These are phyloP conservation scores for Rachicladosporium sp. DNA, from an alignment of 2,329 filamentous ascomycete genomes.

Conservation along the genomic window DNA sequence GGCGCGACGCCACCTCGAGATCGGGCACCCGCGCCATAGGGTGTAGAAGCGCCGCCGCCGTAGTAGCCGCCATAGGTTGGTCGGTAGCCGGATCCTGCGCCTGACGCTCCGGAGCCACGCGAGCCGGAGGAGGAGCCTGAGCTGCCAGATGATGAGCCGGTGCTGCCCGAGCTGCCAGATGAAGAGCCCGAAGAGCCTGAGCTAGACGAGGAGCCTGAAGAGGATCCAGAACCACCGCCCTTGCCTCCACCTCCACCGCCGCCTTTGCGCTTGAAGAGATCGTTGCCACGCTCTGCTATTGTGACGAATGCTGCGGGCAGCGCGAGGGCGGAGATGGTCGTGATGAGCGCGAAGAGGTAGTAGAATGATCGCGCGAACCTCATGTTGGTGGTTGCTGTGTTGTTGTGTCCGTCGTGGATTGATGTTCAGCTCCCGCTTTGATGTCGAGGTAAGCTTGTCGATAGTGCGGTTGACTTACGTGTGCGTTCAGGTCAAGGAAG, in stretches of 20 bases:
- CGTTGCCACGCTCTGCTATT: constrained; percentile 22
- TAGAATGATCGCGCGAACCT: constrained; percentile 17
- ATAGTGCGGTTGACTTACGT: too few relatives aligned
- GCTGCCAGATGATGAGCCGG: constrained; percentile 9
- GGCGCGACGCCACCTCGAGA: constrained; percentile 30
- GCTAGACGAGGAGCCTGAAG: constrained; percentile 10
- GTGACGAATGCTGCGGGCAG: constrained; percentile 16
- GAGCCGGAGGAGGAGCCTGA: constrained; percentile 10
- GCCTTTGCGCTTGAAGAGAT: constrained; percentile 36
- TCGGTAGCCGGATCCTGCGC: constrained; percentile 28
- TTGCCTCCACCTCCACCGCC: constrained; percentile 32
- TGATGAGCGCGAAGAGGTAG: constrained; percentile 18
- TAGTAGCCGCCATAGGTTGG: constrained; percentile 53
- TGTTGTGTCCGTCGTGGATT: too few relatives aligned
- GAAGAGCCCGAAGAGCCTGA: constrained; percentile 12
- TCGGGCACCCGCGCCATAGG: constrained; percentile 46
- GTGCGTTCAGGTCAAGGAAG: too few relatives aligned
- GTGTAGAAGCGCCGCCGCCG: constrained; percentile 48
- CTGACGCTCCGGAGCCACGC: constrained; percentile 15
- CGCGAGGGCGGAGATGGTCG: constrained; percentile 20
- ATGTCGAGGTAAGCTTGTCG: too few relatives aligned
- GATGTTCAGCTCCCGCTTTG: too few relatives aligned
- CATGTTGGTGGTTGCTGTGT: constrained; percentile 12
- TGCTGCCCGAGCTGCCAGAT: constrained; percentile 15
- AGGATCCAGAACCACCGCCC: constrained; percentile 19